Evolutionary conservation across 305 asterid genomes (phyloP), one percentile per base, ranked within the genome.

Genomic region (Fraxinus xanthoxyloides): DNA sequence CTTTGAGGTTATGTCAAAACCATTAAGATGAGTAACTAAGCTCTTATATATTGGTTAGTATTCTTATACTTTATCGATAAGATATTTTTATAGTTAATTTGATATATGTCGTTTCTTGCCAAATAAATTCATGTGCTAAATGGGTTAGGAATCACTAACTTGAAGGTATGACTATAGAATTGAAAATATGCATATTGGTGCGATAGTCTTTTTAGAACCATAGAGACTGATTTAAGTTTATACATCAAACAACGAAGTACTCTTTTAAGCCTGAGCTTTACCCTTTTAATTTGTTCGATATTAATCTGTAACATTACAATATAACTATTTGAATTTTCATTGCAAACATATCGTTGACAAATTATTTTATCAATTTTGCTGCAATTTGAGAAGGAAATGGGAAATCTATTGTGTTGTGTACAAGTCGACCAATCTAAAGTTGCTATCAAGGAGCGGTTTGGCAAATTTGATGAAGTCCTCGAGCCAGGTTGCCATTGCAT

Each of bases 401-500:
- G 82, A 23, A 79, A 79, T 69, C 35, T 72, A 15, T 9, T 79
- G 2, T 79, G 82, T 46, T 79, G 82, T 21, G 77, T 79, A 10
- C 72, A 79, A 79, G 82, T 79, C 8, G 82, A 40, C 21, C 82
- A 79, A 79, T 79, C 82, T 12, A 43, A 75, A 1, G 82, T 79
- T 70, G 82, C 48, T 26, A 79, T 79, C 19, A 70, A 79, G 82
- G 82, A 79, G 77, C n/a, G 46, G 31, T 79, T 79, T 51, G 83
- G 83, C 28, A 72, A 72, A 40, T 80, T 80, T 80, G 78, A 30
- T 70, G n/a, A 80, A 48, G 78, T 80, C 17, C 32, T 80, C 3
- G 83, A 80, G 78, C 83, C 83, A 13, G 83, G 83, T 4, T 80
- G 83, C 83, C 83, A 80, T 72, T 80, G 78, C 76, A n/a, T 80